Conservation (phyloP, 2,329 filamentous ascomycete species). For the Trichoderma sp. region DNA sequence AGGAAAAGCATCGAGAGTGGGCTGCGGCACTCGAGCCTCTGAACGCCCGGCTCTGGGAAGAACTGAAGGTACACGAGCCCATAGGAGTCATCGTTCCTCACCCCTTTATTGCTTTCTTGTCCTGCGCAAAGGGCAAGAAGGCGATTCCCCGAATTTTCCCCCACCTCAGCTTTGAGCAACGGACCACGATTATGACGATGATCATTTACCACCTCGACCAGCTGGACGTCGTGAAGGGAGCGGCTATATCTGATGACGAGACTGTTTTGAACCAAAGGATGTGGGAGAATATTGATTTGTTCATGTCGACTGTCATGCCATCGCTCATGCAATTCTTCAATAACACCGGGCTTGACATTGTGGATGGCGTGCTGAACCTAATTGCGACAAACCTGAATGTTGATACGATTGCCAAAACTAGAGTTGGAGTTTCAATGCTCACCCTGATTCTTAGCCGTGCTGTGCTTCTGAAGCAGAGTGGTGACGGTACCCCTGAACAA, state of each 20-base stretch:
- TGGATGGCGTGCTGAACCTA: constrained; percentile 84
- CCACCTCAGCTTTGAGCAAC: constrained; percentile 87
- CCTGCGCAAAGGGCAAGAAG: constrained; percentile 94
- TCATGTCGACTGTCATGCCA: constrained; percentile 84
- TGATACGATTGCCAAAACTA: constrained; percentile 79
- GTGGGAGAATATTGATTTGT: constrained; percentile 90
- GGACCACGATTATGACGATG: constrained; percentile 93
- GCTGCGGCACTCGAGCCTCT: constrained; percentile 58
- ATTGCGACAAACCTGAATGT: constrained; percentile 83
- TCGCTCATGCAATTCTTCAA: constrained; percentile 87
- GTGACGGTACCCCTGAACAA: constrained; percentile 67
- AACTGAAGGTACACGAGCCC: constrained; percentile 90
- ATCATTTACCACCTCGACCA: constrained; percentile 91
- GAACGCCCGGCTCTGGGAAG: constrained; percentile 79
- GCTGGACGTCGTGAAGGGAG: constrained; percentile 84
- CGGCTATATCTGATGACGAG: constrained; percentile 73
- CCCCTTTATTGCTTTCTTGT: constrained; percentile 94
- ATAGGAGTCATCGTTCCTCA: constrained; percentile 77
- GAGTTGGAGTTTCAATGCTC: constrained; percentile 84
- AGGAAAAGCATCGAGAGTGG: constrained; percentile 79
- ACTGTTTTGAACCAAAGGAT: constrained; percentile 70
- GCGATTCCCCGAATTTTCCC: constrained; percentile 93
- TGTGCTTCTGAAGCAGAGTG: constrained; percentile 85
- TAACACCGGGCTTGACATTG: constrained; percentile 86
- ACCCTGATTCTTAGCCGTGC: constrained; percentile 94